Evolutionary conservation across 257 asterid genomes (phyloP), one percentile per base, ranked within the genome.

Genomic region (Phtheirospermum japonicum): DNA sequence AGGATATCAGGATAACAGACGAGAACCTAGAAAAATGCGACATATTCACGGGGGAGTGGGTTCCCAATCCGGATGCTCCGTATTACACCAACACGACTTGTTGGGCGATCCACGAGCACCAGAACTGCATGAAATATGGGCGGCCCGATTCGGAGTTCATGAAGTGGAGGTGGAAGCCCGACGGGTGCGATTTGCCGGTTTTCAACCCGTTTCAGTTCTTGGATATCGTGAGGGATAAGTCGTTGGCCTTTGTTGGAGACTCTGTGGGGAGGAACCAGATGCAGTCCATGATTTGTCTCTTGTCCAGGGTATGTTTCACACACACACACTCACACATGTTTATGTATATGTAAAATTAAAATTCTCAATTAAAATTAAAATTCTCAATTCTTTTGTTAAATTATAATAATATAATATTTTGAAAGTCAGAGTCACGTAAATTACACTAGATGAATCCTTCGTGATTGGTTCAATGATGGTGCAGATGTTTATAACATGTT

Each of bases 181-280:
- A 79, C 62, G 82, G 74, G 2, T 87, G 93, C 64, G 86, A 82
- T 7, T 50, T 87, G 57, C 83, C 77, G 30, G 50, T 71, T 4
- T 80, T 88, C n/a, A 64, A 88, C 63, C 89, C 91, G 17, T 50
- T 52, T 26, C 78, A 42, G 77, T 88, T 88, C 65, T 59, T 88
- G 76, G 86, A 85, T 39, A 69, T 81, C 4, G 80, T 85, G 4
- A 50, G 94, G 57, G 85, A 57, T 2, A 88, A 79, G 63, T 61
- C 85, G 0, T 11, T 88, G 87, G 91, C 94, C 5, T 83, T 88
- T 30, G 85, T 88, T 9, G 96, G 96, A 4, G 96, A 88, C 66
- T 85, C 95, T 0, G 77, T 88, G 0, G 93, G 82, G 18, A 73
- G 93, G 71, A 87, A 84, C 51, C 95, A 87, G 40, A 73, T 84